Conservation (phyloP, 495 filamentous ascomycete genomes). For the Entonaema liquescens region DNA sequence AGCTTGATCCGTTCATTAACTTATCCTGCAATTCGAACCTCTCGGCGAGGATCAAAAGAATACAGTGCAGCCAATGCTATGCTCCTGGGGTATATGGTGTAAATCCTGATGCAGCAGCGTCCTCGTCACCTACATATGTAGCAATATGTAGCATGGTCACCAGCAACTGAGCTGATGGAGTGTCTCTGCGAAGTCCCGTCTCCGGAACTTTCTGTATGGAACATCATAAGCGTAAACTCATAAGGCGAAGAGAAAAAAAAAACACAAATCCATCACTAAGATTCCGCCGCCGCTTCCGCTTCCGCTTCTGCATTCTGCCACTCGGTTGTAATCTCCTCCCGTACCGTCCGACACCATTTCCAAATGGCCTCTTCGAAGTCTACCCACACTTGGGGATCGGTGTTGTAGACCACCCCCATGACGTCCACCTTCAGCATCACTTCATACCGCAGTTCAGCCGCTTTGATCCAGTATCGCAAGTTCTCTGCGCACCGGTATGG, state of each 20-base stretch:
- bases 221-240: slow-evolving; percentile 40
- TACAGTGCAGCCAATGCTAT: slow-evolving; percentile 30
- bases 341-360: slow-evolving; percentile 78
- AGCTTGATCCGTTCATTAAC: slow-evolving; percentile 24
- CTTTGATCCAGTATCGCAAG: slow-evolving; percentile 94
- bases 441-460: slow-evolving; percentile 94
- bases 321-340: slow-evolving; percentile 73
- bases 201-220: slow-evolving; percentile 9
- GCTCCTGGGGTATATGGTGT: slow-evolving; percentile 39
- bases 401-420: slow-evolving; percentile 80
- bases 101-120: slow-evolving; percentile 31
- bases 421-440: slow-evolving; percentile 84
- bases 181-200: slow-evolving; percentile 10
- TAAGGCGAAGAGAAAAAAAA: neutral
- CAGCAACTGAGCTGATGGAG: slow-evolving; percentile 6
- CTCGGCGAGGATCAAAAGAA: slow-evolving; percentile 2
- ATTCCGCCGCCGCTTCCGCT: neutral
- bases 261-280: slow-evolving; percentile 8
- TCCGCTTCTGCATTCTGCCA: slow-evolving; percentile 29
- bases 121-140: slow-evolving; percentile 5
- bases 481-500: slow-evolving; percentile 95
- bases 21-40: slow-evolving; percentile 27
- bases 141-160: slow-evolving; percentile 12
- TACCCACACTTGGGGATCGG: slow-evolving; percentile 71
- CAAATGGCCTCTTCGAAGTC: slow-evolving; percentile 82